Evolutionary conservation across 257 asterid species (phyloP), one percentile per base, ranked within the genome.

Genomic region (Petunia secreta): DNA sequence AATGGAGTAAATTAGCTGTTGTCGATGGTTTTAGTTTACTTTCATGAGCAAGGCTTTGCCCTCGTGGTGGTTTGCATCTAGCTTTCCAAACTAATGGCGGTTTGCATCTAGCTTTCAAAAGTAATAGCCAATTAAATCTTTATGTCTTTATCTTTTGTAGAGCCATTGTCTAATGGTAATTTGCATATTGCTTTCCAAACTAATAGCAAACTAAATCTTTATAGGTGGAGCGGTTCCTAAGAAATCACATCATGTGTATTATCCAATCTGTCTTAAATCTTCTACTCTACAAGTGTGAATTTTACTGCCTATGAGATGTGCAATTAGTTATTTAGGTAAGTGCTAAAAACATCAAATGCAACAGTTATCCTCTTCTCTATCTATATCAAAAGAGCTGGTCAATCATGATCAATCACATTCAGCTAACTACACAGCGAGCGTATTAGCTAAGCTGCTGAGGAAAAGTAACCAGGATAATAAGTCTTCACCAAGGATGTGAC

Each of bases 371-470:
- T 40, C 25, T 25, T 46, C 8, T 65, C 13, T 65, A 36, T 65
- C 2, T 39, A 39, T 40, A 40, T 65, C 74, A 5, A n/a, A 65
- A 65, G 74, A 39, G 36, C 52, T 65, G 37, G 52, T 40, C 36
- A 65, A 65, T 46, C 74, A 6, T 65, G 74, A 65, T 36, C 52
- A 39, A 65, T 65, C 52, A 65, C 38, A 65, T 39, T 6, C 52
- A 5, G 52, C 52, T 10, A 65, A 65, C 25, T 3, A 40, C 14
- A 39, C 34, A 39, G 14, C 1, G 52, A 65, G 52, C 34, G 25
- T 65, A 39, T 10, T 64, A 37, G 71, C n/a, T 63, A 14, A 65
- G 73, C 73, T 13, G 36, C 73, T 38, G 73, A 65, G 73, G 73
- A 13, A 39, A 65, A 14, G 34, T 50, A 65, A 65, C 50, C 73